Evolutionary conservation across 2,329 filamentous ascomycete species (phyloP).

Genomic region (Botrytis galanthina): DNA sequence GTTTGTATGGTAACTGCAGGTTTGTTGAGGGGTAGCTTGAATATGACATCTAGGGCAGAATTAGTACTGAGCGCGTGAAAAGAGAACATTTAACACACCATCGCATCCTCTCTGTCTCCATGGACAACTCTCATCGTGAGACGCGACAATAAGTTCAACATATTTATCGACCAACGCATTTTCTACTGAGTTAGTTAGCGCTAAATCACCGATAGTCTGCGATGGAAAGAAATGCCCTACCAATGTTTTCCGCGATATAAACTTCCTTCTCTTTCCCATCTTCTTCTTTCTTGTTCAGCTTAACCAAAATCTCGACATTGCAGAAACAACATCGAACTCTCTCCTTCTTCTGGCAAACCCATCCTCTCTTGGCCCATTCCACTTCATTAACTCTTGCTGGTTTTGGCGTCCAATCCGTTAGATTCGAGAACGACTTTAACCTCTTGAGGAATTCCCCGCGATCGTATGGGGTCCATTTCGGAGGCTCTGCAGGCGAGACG

Average conservation of each 20-base stretch:
- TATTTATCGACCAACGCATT: conserved; percentile 75
- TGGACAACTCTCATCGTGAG: conserved; percentile 77
- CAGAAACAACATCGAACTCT: conserved; percentile 85
- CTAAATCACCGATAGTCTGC: conserved; percentile 24
- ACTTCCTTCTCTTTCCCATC: conserved; percentile 55
- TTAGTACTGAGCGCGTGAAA: conserved; percentile 27
- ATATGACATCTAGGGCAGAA: conserved; percentile 50
- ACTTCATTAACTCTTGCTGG: conserved; percentile 83
- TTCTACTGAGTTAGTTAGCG: conserved; percentile 41
- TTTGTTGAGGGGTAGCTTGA: conserved; percentile 63
- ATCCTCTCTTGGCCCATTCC: conserved; percentile 91
- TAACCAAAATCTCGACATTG: conserved; percentile 78
- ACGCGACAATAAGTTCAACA: conserved; percentile 65
- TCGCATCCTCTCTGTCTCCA: conserved; percentile 90
- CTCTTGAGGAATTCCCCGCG: conserved; percentile 77
- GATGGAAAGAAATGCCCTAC: conserved; percentile 39
- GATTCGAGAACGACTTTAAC: conserved; percentile 83
- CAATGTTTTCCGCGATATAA: conserved; percentile 59
- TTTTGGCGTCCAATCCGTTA: conserved; percentile 92
- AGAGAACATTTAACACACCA: conserved; percentile 50
- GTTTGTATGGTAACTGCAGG: conserved; percentile 55
- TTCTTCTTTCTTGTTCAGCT: conserved; percentile 62
- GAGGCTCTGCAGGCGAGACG: conserved; percentile 39
- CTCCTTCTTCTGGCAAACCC: conserved; percentile 81
- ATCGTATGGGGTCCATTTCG: conserved; percentile 84